A percentile compares a stretch with the other conserved stretches of the same genome.
Evolutionary conservation across 2,329 filamentous ascomycete species (phyloP).

Genomic region (Fusarium nisikadoi): DNA sequence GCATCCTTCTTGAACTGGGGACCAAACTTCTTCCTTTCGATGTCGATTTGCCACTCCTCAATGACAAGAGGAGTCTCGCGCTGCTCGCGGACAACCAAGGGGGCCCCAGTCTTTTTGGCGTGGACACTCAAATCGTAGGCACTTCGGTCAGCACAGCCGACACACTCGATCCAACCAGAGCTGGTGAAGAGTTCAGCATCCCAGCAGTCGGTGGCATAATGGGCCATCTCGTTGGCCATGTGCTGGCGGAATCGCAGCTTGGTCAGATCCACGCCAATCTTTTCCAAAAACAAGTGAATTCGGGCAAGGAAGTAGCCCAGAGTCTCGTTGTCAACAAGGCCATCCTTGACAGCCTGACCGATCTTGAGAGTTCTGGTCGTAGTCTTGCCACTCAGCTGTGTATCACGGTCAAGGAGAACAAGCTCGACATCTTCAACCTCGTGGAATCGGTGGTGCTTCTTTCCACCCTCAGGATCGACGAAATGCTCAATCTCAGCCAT

Average conservation of each 20-base stretch:
- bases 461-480: conserved; percentile 92
- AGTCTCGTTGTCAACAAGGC: conserved; percentile 95
- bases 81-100: conserved; percentile 85
- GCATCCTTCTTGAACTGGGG: conserved; percentile 95
- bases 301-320: conserved; percentile 96
- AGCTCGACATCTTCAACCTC: conserved; percentile 88
- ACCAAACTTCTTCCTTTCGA: conserved; percentile 96
- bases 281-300: conserved; percentile 89
- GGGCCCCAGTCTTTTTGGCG: conserved; percentile 88
- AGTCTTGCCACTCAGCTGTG: conserved; percentile 89
- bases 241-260: conserved; percentile 98
- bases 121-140: conserved; percentile 95
- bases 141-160: conserved; percentile 94
- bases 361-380: conserved; percentile 77
- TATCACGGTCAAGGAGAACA: conserved; percentile 83
- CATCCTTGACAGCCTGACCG: conserved; percentile 83
- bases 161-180: conserved; percentile 98
- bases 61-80: conserved; percentile 80
- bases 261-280: conserved; percentile 84
- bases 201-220: conserved; percentile 98
- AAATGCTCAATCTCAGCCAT: conserved; percentile 99
- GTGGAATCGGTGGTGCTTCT: conserved; percentile 90
- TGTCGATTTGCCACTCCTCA: conserved; percentile 87
- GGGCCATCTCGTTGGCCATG: conserved; percentile 82
- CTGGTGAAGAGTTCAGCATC: conserved; percentile 92